Base-by-base conservation (phyloP, 306 rosid species). In the Cicer chorassanicum region DNA sequence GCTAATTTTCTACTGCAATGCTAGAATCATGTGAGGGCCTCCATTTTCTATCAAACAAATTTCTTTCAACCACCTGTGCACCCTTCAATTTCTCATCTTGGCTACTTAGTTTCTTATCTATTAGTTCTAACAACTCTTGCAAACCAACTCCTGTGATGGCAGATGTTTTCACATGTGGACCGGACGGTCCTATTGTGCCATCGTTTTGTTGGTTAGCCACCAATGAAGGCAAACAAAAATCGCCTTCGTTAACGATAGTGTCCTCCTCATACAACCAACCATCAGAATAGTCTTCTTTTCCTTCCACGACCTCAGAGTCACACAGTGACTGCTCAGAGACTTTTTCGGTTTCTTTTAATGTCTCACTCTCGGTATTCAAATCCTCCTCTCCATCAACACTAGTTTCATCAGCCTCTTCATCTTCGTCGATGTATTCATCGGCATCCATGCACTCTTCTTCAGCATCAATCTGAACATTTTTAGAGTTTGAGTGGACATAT, bases 81-180 rank as follows among this genome's bases (percentile, higher is more conserved):
- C 72, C 46, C 85, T 84, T 85, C 69, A 61, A 51, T 79, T 85
- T 82, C 81, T 89, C 81, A 53, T 88, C 87, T 56, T 85, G 90
- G 21, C 68, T 73, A 72, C 75, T 72, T 19, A 95, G 89, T 82
- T 85, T 92, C 82, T 89, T 78, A 54, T 95, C 93, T 16, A 95
- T 84, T 54, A 92, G 79, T 75, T 82, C 88, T 62, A 95, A 87
- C 86, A 90, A 75, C 84, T 90, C 97, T 79, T 83, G 90, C 88
- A 92, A 83, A 19, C 99, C 97, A 56, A 92, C 92, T 77, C 98
- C 93, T 21, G 67, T 84, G 54, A 82, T 46, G 9, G 98, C 98
- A 53, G 97, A 90, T 66, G 87, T 83, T 87, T 81, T 95, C 79
- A 92, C 81, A 61, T 92, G 92, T 10, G 97, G 88, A 56, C 88